These are phyloP conservation scores for Yarrowia bubula DNA, from an alignment of 805 yeast genomes.

Conservation along the genomic window DNA sequence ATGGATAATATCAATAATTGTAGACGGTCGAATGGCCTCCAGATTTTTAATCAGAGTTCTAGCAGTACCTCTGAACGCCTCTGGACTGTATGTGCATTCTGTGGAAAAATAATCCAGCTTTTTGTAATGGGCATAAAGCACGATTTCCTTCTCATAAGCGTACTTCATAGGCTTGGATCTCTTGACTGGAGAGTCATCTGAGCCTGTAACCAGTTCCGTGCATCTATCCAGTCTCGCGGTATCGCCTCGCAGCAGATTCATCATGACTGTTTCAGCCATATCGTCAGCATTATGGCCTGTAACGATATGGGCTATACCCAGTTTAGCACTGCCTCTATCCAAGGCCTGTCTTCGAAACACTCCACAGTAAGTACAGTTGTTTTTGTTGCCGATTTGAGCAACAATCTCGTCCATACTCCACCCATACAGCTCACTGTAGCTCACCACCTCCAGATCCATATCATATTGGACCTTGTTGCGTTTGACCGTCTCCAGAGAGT, in stretches of 20 bases:
- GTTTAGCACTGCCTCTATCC: conserved; percentile 89
- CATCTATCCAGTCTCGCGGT: conserved; percentile 87
- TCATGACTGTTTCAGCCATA: conserved; percentile 96
- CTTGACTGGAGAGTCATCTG: conserved; percentile 80
- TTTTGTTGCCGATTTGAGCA: conserved; percentile 86
- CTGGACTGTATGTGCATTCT: conserved; percentile 97
- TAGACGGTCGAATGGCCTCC: conserved; percentile 86
- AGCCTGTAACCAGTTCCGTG: conserved; percentile 78
- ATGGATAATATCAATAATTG: conserved; percentile 89
- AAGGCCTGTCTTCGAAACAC: conserved; percentile 94
- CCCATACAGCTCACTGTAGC: conserved; percentile 83
- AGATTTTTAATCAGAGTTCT: conserved; percentile 85
- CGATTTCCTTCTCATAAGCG: conserved; percentile 95
- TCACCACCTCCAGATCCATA: conserved; percentile 75
- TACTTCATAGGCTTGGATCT: conserved; percentile 95
- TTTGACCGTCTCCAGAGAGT: conserved; percentile 93
- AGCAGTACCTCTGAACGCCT: conserved; percentile 97
- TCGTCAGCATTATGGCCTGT: conserved; percentile 99
- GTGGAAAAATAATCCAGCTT: conserved; percentile 94
- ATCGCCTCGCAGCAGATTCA: conserved; percentile 96
- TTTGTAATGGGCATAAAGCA: conserved; percentile 93
- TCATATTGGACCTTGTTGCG: conserved; percentile 83
- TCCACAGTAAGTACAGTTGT: conserved; percentile 97
- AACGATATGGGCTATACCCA: conserved; percentile 84
- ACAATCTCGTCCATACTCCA: conserved; percentile 99